Conservation (phyloP, 805 yeast species). For the Saturnispora kantuleensis region DNA sequence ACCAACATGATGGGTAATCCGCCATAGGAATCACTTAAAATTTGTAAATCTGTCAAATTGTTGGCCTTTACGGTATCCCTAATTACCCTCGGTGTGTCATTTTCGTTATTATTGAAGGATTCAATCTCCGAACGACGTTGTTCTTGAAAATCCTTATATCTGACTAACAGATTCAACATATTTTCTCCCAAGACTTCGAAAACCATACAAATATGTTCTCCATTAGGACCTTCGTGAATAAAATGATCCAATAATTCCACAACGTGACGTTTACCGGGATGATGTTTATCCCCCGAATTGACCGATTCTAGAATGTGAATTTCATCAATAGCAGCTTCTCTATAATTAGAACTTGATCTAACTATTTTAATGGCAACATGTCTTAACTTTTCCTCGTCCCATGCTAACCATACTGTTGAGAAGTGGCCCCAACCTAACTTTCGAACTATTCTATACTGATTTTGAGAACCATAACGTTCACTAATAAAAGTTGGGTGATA, state of each 20-base stretch:
- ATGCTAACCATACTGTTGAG: conserved; percentile 62
- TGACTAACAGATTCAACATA: conserved; percentile 38
- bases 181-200: conserved; percentile 58
- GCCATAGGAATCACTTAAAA: conserved; percentile 33
- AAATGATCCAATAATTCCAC: conserved; percentile 48
- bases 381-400: conserved; percentile 26
- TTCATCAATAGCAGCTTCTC: conserved; percentile 60
- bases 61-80: conserved; percentile 16
- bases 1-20: conserved; percentile 47
- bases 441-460: conserved; percentile 38
- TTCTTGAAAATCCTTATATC: conserved; percentile 34
- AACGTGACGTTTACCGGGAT: conserved; percentile 43
- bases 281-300: conserved; percentile 25
- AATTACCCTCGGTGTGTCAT: background rate
- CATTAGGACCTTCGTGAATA: conserved; percentile 49
- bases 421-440: conserved; percentile 69
- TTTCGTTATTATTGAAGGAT: conserved; percentile 2
- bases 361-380: conserved; percentile 60
- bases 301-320: conserved; percentile 36
- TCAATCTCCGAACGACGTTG: conserved; percentile 21
- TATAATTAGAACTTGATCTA: conserved; percentile 40
- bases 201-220: conserved; percentile 56
- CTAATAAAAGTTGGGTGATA: conserved; percentile 54
- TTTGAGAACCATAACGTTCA: conserved; percentile 38
- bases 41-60: conserved; percentile 26